These are phyloP conservation scores for Ramularia collo-cygni DNA, from an alignment of 2,329 filamentous ascomycete genomes.

Conservation along the genomic window DNA sequence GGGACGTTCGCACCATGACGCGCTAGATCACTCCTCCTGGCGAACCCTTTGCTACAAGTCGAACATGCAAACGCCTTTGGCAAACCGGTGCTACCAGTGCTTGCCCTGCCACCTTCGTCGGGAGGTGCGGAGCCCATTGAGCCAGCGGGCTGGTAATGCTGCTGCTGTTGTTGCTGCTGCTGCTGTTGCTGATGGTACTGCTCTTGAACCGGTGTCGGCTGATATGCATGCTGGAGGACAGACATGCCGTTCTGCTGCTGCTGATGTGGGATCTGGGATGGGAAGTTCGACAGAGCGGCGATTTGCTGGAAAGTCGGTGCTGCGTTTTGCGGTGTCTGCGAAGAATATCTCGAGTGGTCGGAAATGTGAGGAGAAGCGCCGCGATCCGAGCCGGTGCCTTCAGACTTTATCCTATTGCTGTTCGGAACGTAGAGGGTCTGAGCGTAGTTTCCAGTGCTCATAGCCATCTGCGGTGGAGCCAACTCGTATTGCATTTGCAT, in stretches of 20 bases:
- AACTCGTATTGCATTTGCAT: conserved; percentile 39
- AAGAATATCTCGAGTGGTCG: conserved; percentile 52
- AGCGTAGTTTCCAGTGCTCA: conserved; percentile 28
- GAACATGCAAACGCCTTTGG: conserved; percentile 81
- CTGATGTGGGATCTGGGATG: conserved; percentile 33
- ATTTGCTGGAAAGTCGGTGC: conserved; percentile 41
- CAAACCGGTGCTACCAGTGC: conserved; percentile 42
- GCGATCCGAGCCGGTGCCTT: conserved; percentile 51
- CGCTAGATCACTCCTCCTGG: conserved; percentile 84
- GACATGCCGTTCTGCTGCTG: conserved; percentile 43
- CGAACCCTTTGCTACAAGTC: conserved; percentile 86
- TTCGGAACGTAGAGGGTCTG: conserved; percentile 44
- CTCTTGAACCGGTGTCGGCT: conserved; percentile 42
- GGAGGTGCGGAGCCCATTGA: no score
- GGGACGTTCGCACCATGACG: conserved; percentile 67
- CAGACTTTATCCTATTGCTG: conserved; percentile 47
- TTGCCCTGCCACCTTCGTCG: conserved; percentile 27
- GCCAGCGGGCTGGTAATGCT: conserved; percentile 21
- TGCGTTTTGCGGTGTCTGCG: conserved; percentile 48
- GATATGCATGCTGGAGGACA: conserved; percentile 50
- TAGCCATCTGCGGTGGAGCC: conserved; percentile 25
- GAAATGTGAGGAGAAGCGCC: conserved; percentile 50
- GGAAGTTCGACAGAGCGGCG: conserved; percentile 29
- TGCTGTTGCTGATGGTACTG: conserved; percentile 35
- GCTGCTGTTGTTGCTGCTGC: conserved; percentile 39